These are phyloP conservation scores for Scenedesmus sp. DNA, from an alignment of 163 green algal species.

Conservation along the genomic window DNA sequence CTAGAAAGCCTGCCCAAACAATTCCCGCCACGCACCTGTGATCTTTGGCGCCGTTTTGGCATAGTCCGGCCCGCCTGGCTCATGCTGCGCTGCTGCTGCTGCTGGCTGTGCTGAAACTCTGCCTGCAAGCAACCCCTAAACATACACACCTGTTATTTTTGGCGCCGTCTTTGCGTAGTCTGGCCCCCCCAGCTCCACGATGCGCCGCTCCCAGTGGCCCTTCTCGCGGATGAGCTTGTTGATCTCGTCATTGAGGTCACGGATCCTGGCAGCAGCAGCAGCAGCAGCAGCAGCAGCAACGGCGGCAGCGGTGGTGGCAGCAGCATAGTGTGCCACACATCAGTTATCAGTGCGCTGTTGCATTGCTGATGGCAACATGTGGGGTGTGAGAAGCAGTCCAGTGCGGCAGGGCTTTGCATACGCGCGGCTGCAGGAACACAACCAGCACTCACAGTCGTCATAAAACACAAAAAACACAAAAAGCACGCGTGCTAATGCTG, in stretches of 20 bases:
- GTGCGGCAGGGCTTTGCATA: no score
- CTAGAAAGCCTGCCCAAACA: not conserved
- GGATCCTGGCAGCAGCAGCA: conserved; percentile 74
- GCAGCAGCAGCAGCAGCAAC: not conserved
- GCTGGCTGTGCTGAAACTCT: not conserved
- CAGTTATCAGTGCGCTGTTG: not conserved
- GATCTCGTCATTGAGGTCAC: conserved; percentile 99
- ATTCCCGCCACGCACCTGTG: conserved; percentile 47
- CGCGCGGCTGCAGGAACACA: no score
- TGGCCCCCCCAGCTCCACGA: conserved; percentile 96
- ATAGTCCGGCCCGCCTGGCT: conserved; percentile 77
- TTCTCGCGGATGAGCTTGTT: conserved; percentile 99
- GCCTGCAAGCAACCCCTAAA: conserved; percentile 11
- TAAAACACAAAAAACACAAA: no score
- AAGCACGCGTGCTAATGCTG: no score
- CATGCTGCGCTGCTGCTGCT: conserved; percentile 12
- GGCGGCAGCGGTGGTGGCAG: not conserved
- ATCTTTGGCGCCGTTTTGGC: conserved; percentile 62
- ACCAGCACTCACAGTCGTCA: no score
- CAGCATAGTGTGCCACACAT: not conserved
- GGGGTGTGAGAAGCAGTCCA: no score
- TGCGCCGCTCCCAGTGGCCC: conserved; percentile 96
- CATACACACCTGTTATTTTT: conserved; percentile 71
- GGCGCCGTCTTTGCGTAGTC: conserved; percentile 91
- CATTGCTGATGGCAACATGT: no score